Base-by-base conservation (phyloP, 2,329 filamentous ascomycete genomes). In the Periconia digitata region DNA sequence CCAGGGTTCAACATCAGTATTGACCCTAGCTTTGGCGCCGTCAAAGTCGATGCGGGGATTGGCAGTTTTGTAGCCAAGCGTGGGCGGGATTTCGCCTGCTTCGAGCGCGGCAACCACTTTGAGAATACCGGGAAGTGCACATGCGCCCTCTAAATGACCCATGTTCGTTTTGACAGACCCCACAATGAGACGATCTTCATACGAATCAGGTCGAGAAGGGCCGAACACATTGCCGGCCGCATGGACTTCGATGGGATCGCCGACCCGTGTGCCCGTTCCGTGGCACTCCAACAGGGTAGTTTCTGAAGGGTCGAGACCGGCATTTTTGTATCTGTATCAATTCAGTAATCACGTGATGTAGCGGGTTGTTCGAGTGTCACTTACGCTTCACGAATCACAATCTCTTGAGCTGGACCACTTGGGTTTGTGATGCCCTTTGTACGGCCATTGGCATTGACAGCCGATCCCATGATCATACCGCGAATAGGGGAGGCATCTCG, bases 181-280 rank as follows among this genome's bases (percentile, higher is more conserved):
- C 5, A 54, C 58, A 27, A 44, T 62, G 35, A 50, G 54, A 8
- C 4, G 39, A 24, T 44, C 20, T 2, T 29, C 39, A 2, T 15
- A 27, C 20, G 16, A 3, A 6, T 13, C 6, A 5, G 3, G 15
- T 18, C 23, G 13, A 12, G 20, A 20, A 10, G 21, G 21, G 13
- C 21, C 40, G n/a, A 41, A 45, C 8, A 43, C 27, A 2, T n/a
- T 10, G 6, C 29, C 46, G 12, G 51, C 24, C 3, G 44, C 49
- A 12, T 34, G 34, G n/a, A 51, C 32, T 42, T 59, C 57, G n/a
- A 56, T 50, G 7, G 50, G 49, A 37, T 60, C 54, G 2, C 48
- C 44, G 15, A 76, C 78, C 34, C 76, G 73, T 1, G 82, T 84
- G 7, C 81, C 80, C 0, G 81, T 84, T 10, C 81, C 82, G 53